phyloP scores from a whole-genome alignment of 148 eudicot genomes.

The Arctostaphylos glauca region DNA sequence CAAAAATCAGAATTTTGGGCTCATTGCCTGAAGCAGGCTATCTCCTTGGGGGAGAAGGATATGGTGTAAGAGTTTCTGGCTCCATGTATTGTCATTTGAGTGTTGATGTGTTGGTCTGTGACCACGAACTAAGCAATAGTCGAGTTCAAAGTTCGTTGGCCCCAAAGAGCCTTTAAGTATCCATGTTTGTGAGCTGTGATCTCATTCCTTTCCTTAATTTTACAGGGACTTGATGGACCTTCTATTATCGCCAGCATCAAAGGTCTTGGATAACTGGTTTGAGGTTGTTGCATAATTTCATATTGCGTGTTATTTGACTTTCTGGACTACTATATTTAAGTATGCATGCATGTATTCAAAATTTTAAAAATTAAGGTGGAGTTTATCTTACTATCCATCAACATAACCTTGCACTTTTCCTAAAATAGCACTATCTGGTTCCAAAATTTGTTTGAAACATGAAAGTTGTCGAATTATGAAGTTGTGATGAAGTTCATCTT shows the following conservation, averaged over 20 bases:
- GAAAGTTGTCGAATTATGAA: not conserved
- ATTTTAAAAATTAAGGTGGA: not conserved
- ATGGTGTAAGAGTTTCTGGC: slow-evolving; percentile 65
- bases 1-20: slow-evolving; percentile 81
- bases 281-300: slow-evolving; percentile 54
- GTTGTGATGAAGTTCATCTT: not conserved
- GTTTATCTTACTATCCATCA: not conserved
- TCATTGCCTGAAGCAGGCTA: slow-evolving; percentile 64
- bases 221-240: slow-evolving; percentile 90
- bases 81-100: not conserved
- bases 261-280: slow-evolving; percentile 96
- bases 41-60: slow-evolving; percentile 78
- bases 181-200: not conserved
- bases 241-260: slow-evolving; percentile 87
- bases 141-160: not conserved
- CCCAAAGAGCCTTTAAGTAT: not conserved
- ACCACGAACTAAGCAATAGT: not conserved
- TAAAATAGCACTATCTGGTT: not conserved
- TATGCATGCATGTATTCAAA: not conserved
- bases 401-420: not conserved
- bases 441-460: not conserved
- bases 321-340: not conserved
- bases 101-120: slow-evolving; percentile 4
- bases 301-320: slow-evolving; percentile 1
- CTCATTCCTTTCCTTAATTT: slow-evolving; percentile 5